A percentile compares a stretch with the other conserved stretches of the same genome.
Evolutionary conservation across 2,329 filamentous ascomycete genomes (phyloP).

Genomic region (Zymoseptoria crescenta): DNA sequence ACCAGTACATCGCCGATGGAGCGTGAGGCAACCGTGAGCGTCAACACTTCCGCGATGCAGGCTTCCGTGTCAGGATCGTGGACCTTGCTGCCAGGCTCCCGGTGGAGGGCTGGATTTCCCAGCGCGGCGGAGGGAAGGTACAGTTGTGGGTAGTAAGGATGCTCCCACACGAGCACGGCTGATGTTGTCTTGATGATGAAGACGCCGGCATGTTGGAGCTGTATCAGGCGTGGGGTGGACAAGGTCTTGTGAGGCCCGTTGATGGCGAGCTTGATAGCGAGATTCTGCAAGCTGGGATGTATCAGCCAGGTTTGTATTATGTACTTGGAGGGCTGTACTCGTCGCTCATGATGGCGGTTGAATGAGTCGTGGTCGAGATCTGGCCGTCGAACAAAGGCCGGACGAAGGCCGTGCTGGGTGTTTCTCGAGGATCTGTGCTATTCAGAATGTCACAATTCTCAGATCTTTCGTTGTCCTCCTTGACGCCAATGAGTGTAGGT

Average conservation of each 20-base stretch:
- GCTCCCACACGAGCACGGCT: conserved; percentile 34
- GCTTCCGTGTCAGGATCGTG: conserved; percentile 5
- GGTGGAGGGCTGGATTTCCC: background rate
- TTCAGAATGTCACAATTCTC: too few species aligned
- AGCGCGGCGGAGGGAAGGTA: conserved; percentile 20
- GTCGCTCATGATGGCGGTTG: background rate
- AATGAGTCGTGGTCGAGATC: too few species aligned
- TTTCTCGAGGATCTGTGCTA: too few species aligned
- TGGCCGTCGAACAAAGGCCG: too few species aligned
- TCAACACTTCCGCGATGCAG: conserved; percentile 14
- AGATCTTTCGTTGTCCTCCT: too few species aligned
- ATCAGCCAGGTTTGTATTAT: background rate
- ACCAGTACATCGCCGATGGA: conserved; percentile 15
- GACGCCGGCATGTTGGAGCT: conserved; percentile 26
- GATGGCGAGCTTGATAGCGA: conserved; percentile 35
- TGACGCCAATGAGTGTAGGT: too few species aligned
- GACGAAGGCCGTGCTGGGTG: too few species aligned
- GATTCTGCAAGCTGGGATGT: conserved; percentile 29
- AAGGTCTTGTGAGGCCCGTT: conserved; percentile 32
- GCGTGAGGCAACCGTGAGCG: conserved; percentile 14
- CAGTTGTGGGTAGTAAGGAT: conserved; percentile 39
- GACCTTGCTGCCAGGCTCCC: conserved; percentile 10
- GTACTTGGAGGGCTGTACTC: background rate
- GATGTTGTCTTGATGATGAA: conserved; percentile 30
- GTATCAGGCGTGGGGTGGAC: conserved; percentile 26